phyloP scores from a whole-genome alignment of 140 eudicot species.

The Bidens hawaiensis region DNA sequence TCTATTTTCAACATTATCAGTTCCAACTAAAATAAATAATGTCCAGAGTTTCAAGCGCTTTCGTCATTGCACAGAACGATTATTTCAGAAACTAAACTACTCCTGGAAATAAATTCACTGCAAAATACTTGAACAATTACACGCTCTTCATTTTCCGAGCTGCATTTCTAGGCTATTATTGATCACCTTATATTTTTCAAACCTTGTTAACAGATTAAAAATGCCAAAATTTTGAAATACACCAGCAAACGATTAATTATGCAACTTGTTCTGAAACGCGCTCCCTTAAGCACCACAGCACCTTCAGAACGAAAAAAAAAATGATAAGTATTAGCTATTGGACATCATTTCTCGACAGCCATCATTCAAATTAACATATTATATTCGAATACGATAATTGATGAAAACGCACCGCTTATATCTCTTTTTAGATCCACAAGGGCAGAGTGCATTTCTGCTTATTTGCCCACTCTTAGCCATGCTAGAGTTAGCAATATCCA shows the following conservation, averaged over 20 bases:
- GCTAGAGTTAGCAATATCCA: slow-evolving; percentile 80
- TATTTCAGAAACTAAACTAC: slow-evolving; percentile 19
- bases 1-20: slow-evolving; percentile 5
- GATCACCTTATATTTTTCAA: slow-evolving; percentile 4
- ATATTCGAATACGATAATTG: not conserved
- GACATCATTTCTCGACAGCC: not conserved
- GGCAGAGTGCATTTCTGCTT: slow-evolving; percentile 87
- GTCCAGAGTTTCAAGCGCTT: slow-evolving; percentile 12
- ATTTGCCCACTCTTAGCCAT: slow-evolving; percentile 93
- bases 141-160: slow-evolving; percentile 8
- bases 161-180: not conserved
- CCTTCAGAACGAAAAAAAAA: slow-evolving; percentile 36
- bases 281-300: slow-evolving; percentile 54
- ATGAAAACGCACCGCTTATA: slow-evolving; percentile 60
- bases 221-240: slow-evolving; percentile 13
- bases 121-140: not conserved
- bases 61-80: not conserved
- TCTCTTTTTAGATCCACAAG: slow-evolving; percentile 95
- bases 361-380: not conserved
- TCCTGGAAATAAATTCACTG: slow-evolving; percentile 4
- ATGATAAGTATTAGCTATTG: not conserved
- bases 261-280: slow-evolving; percentile 9
- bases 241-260: slow-evolving; percentile 9
- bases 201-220: slow-evolving; percentile 2
- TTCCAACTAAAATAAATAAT: slow-evolving; percentile 8